A percentile compares a stretch with the other conserved stretches of the same genome.
phyloP scores from a whole-genome alignment of 164 flowering plant genomes.

The Taxillus chinensis region DNA sequence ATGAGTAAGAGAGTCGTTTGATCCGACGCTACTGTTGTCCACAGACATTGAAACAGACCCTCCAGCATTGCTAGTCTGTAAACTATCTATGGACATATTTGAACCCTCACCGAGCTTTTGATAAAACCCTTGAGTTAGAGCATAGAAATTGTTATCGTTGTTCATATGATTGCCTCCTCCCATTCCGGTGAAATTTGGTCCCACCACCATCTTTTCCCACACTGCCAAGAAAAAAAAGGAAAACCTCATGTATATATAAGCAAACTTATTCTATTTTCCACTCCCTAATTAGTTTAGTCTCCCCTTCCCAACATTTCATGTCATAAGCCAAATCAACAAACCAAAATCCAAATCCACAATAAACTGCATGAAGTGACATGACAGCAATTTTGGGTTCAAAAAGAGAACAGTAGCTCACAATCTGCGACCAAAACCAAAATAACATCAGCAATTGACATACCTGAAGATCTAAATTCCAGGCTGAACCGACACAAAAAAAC shows the following conservation, averaged over 20 bases:
- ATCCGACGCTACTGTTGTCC: slow-evolving; percentile 6
- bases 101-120: slow-evolving; percentile 8
- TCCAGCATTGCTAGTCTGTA: slow-evolving; percentile 6
- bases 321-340: neutral
- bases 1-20: slow-evolving; percentile 4
- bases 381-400: neutral
- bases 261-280: neutral
- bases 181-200: slow-evolving; percentile 1
- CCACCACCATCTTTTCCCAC: slow-evolving; percentile 1
- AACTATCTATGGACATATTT: slow-evolving; percentile 5
- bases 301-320: too few species aligned
- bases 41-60: slow-evolving; percentile 7
- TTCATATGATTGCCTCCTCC: neutral
- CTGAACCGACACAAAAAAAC: neutral
- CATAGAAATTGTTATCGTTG: slow-evolving; percentile 6
- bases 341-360: neutral
- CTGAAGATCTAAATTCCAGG: neutral
- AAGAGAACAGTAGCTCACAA: neutral
- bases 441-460: neutral
- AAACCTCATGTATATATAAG: too few species aligned
- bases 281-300: neutral
- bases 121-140: slow-evolving; percentile 3
- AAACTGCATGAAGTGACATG: neutral
- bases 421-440: neutral
- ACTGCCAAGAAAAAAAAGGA: too few species aligned